Base-by-base conservation (phyloP, 768 basidiomycete species). In the Leucocoprinus birnbaumii region DNA sequence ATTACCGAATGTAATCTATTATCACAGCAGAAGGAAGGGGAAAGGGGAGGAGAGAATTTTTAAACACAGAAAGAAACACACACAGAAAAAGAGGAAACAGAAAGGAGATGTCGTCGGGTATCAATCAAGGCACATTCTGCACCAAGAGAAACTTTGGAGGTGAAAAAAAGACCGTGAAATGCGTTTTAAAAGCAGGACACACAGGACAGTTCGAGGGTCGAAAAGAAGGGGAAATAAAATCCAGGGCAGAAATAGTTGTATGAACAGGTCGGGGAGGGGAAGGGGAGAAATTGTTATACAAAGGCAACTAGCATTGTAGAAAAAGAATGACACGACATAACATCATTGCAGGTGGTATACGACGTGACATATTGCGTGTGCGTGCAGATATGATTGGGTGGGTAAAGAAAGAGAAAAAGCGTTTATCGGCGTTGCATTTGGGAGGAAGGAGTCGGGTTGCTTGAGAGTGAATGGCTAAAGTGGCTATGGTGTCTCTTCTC, bases 281-380 rank as follows among this genome's bases (percentile, higher is more conserved):
- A 11, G 11, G 31, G 31, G 11, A 31, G 31, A 11, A 11, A 31
- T 5, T 31, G 31, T 51, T 38, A 27, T 52, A 24, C 25, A 57
- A 37, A 19, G 51, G 48, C n/a, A 21, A 44, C 47, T 19, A 40
- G 24, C 25, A 4, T 25, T 37, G 18, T 43, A 41, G 22, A 7
- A 16, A 48, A 55, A 14, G 22, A 18, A 31, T 26, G 19, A 42
- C 37, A 48, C 45, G 37, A 48, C 54, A 48, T 49, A 31, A 55
- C 54, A 55, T 55, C 47, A 44, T 42, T 49, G 52, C 31, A 46
- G n/a, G 44, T 51, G 50, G 50, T 51, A 51, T 51, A 51, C 38
- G 40, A 50, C 48, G 48, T 50, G 35, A 38, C 37, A 50, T 37
- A 40, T 50, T 50, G 27, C 35, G 48, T 50, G 34, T 50, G 48